Base-by-base conservation (phyloP, 2,329 filamentous ascomycete genomes). In the Penicillium italicum region DNA sequence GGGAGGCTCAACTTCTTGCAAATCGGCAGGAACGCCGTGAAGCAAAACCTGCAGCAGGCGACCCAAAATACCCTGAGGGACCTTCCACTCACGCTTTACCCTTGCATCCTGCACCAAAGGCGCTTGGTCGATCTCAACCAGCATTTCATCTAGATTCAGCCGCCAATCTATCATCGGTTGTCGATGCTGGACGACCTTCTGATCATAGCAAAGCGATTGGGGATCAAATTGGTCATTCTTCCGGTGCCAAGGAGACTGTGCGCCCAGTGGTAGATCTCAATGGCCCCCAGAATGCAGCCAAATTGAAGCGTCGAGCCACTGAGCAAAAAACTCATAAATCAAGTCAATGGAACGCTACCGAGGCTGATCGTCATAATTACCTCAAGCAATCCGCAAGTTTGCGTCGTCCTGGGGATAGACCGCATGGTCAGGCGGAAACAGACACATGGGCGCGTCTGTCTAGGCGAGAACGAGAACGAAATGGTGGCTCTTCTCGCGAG, bases 1-100 rank as follows among this genome's bases (percentile, higher is more conserved):
- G 69, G n/a, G 72, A 74, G 50, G 72, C 72, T 7, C 71, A 71
- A 42, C 60, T 69, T 31, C 46, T 72, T 28, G 64, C 69, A 31
- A 62, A 61, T 14, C 62, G 63, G 30, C 61, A 53, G 11, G 50
- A 53, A 18, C 20, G 47, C 42, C 53, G 51, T 30, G 46, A 42
- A 22, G 26, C 47, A 22, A 47, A 52, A 5, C 47, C 58, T 34
- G n/a, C 36, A 41, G 14, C 42, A 18, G 28, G 30, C 36, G 18
- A 12, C 18, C 2, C 20, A 31, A 20, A 51, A 14, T 14, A 26
- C 49, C 16, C n/a, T 20, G 30, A 16, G 16, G 28, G 12, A 20
- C 16, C 10, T 11, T 44, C 38, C 5, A 28, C 31, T 58, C 16
- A 10, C 41, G 28, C 24, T 16, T 16, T 24, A 45, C 24, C 36